Conservation (phyloP, 345 rosid species). For the Citrus glauca region DNA sequence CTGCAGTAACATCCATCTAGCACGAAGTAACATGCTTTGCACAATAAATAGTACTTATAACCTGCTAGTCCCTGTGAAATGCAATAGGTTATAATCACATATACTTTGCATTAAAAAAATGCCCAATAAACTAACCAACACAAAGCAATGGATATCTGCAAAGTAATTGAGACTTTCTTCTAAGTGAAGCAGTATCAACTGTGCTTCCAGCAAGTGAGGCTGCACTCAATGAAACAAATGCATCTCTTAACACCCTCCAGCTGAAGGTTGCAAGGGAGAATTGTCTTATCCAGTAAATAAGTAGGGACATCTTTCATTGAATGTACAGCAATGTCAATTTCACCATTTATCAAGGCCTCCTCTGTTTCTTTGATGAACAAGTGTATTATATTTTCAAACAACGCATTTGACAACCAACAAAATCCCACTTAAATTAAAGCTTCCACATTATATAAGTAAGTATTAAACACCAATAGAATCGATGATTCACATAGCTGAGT, state of each 20-base stretch:
- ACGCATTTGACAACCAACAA: neutral
- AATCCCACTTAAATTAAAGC: too few relatives aligned
- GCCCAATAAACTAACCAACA: too few relatives aligned
- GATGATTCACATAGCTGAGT: slow-evolving; percentile 5
- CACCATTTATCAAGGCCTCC: slow-evolving; percentile 79
- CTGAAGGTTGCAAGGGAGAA: slow-evolving; percentile 80
- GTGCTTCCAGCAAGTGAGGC: too few relatives aligned
- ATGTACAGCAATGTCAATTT: slow-evolving; percentile 95
- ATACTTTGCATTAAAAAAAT: too few relatives aligned
- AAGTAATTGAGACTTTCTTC: too few relatives aligned
- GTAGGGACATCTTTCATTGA: slow-evolving; percentile 99
- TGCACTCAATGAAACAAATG: too few relatives aligned
- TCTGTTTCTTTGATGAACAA: slow-evolving; percentile 93
- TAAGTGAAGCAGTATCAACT: too few relatives aligned
- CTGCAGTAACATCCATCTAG: too few relatives aligned
- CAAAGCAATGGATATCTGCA: too few relatives aligned
- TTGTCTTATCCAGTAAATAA: slow-evolving; percentile 72
- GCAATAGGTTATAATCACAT: slow-evolving; percentile 21
- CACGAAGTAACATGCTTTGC: neutral
- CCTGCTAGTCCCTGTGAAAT: slow-evolving; percentile 13
- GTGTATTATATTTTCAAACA: slow-evolving; percentile 7
- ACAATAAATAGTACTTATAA: too few relatives aligned
- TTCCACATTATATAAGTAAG: neutral
- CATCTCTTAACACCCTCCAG: slow-evolving; percentile 95
- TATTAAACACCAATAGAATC: neutral